A percentile compares a stretch with the other conserved stretches of the same genome.
These are phyloP conservation scores for Rhytidhysteron rufulum DNA, from an alignment of 2,329 filamentous ascomycete genomes.

Conservation along the genomic window DNA sequence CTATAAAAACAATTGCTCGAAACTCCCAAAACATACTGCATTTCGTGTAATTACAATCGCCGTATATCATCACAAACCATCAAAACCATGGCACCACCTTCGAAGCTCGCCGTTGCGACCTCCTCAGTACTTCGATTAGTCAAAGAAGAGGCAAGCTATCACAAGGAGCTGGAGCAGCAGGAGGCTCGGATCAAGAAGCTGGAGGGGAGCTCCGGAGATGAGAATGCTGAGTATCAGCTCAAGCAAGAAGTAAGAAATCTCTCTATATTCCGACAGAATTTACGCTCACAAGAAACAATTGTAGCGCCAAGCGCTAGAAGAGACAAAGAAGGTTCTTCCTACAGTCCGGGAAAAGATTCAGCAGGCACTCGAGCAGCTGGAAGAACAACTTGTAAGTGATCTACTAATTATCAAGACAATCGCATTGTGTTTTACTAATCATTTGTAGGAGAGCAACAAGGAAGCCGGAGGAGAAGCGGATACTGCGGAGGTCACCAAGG, in stretches of 20 bases:
- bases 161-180: conserved; percentile 77
- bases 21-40: too few species aligned
- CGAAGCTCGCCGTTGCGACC: conserved; percentile 73
- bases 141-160: conserved; percentile 88
- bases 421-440: conserved; percentile 6
- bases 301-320: conserved; percentile 75
- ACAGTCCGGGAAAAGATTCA: conserved; percentile 67
- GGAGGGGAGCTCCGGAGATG: conserved; percentile 58
- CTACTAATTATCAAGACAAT: conserved; percentile 19
- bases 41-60: too few species aligned
- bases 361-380: conserved; percentile 67
- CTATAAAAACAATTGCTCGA: too few species aligned
- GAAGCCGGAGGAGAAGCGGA: conserved; percentile 34
- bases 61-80: not conserved
- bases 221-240: conserved; percentile 73
- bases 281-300: not conserved
- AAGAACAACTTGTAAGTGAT: conserved; percentile 67
- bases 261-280: not conserved
- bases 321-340: conserved; percentile 81
- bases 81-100: conserved; percentile 67
- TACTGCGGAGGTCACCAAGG: conserved; percentile 44
- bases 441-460: conserved; percentile 38
- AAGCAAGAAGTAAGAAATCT: conserved; percentile 72
- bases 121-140: conserved; percentile 76
- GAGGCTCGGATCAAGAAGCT: conserved; percentile 67